Conservation (phyloP, 2,329 filamentous ascomycete genomes). For the Trichoderma sp. region DNA sequence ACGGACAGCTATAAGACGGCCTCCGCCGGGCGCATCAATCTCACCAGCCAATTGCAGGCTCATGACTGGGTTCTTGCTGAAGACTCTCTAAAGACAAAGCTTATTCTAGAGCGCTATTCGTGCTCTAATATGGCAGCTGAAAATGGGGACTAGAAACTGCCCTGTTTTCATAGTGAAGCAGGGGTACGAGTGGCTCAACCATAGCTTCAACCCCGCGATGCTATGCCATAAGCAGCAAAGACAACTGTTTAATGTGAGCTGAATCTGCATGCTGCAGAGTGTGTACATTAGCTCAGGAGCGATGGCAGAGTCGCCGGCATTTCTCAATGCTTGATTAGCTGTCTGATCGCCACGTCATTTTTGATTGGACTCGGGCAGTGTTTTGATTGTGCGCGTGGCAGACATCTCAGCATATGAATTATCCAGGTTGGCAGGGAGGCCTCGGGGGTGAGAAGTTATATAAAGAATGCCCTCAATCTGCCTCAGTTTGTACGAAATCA, state of each 20-base stretch:
- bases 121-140: background rate
- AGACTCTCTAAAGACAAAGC: background rate
- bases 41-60: background rate
- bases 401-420: background rate
- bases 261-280: background rate
- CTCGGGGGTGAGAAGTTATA: background rate
- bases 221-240: background rate
- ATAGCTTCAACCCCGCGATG: background rate
- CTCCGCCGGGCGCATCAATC: background rate
- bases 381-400: accelerated
- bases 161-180: background rate
- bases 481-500: background rate
- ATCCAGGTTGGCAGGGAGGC: background rate
- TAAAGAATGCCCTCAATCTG: background rate
- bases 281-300: background rate
- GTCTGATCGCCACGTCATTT: background rate
- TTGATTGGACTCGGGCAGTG: background rate
- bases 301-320: background rate
- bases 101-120: background rate
- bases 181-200: background rate
- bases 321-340: background rate
- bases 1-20: background rate
- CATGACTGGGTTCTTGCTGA: background rate
- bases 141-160: background rate
- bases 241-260: background rate